Conservation (phyloP, 805 yeast species). For the Suhomyces sp. region DNA sequence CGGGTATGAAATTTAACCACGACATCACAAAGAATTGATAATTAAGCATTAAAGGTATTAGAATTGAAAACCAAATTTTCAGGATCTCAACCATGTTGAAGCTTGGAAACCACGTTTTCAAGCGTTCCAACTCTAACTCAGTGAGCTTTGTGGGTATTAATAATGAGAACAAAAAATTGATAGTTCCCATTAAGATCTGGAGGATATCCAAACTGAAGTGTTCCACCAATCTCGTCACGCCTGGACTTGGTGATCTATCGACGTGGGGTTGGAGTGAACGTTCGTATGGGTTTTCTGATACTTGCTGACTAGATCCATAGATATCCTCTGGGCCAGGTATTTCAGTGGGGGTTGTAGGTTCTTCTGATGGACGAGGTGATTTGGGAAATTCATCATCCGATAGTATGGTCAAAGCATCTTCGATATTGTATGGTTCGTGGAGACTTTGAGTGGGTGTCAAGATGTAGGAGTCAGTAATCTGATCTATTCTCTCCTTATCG, state of each 20-base stretch:
- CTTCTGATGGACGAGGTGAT: background rate
- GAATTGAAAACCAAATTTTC: constrained; percentile 19
- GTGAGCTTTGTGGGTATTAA: constrained; percentile 15
- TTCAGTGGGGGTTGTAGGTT: too few species aligned
- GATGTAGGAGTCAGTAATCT: constrained; percentile 1
- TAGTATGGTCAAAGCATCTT: constrained; percentile 22
- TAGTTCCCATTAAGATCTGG: background rate
- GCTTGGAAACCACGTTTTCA: background rate
- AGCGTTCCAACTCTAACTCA: background rate
- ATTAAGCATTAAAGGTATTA: constrained; percentile 18
- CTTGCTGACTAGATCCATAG: background rate
- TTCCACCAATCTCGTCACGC: background rate
- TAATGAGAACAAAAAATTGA: constrained; percentile 11
- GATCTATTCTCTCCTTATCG: constrained; percentile 8
- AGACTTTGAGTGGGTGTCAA: constrained; percentile 1
- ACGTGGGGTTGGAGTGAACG: too few species aligned
- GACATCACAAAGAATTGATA: constrained; percentile 17
- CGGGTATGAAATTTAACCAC: constrained; percentile 9
- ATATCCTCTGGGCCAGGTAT: constrained; percentile 1
- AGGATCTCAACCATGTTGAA: background rate
- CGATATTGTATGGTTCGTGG: constrained; percentile 18
- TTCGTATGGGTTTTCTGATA: background rate
- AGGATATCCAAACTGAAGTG: background rate
- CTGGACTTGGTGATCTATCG: too few species aligned
- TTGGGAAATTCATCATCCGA: constrained; percentile 15